A percentile compares a stretch with the other conserved stretches of the same genome.
Conservation (phyloP, 2,329 filamentous ascomycete species). For the Zymoseptoria passerinii region DNA sequence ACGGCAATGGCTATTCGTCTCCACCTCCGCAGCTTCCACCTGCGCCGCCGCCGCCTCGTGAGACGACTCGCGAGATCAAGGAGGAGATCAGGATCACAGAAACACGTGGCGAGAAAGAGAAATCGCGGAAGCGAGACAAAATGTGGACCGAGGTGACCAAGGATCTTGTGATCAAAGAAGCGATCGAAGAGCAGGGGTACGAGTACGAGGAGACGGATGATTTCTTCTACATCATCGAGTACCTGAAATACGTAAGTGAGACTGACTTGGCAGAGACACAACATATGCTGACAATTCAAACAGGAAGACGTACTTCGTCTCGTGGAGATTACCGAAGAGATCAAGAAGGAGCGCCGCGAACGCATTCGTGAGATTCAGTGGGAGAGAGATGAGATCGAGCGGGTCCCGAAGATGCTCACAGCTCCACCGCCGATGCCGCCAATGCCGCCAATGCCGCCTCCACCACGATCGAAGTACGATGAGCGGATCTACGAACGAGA, state of each 20-base stretch:
- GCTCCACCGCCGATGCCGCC: conserved; percentile 31
- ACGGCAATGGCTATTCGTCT: conserved; percentile 25
- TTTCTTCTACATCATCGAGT: conserved; percentile 90
- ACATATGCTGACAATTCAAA: conserved; percentile 1
- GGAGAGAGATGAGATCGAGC: conserved; percentile 49
- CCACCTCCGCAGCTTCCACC: conserved; percentile 17
- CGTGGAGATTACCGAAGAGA: conserved; percentile 73
- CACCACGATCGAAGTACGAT: conserved; percentile 44
- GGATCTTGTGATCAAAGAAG: conserved; percentile 77
- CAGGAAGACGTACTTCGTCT: conserved; percentile 83
- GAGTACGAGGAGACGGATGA: conserved; percentile 82
- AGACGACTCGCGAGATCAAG: conserved; percentile 36
- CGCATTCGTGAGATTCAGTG: conserved; percentile 53
- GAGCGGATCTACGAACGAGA: conserved; percentile 61
- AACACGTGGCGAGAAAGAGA: conserved; percentile 11
- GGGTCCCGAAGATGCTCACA: conserved; percentile 35
- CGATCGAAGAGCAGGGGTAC: conserved; percentile 76
- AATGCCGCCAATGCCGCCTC: conserved; percentile 34
- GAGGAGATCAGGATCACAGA: conserved; percentile 38
- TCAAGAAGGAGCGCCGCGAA: conserved; percentile 57
- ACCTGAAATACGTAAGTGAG: conserved; percentile 71
- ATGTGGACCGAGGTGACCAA: conserved; percentile 98
- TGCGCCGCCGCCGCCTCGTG: conserved; percentile 17
- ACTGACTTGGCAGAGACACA: background rate
- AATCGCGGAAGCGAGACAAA: conserved; percentile 30